Evolutionary conservation across 192 early-diverging fungal genomes (phyloP).

Genomic region (Coemansia sp.): DNA sequence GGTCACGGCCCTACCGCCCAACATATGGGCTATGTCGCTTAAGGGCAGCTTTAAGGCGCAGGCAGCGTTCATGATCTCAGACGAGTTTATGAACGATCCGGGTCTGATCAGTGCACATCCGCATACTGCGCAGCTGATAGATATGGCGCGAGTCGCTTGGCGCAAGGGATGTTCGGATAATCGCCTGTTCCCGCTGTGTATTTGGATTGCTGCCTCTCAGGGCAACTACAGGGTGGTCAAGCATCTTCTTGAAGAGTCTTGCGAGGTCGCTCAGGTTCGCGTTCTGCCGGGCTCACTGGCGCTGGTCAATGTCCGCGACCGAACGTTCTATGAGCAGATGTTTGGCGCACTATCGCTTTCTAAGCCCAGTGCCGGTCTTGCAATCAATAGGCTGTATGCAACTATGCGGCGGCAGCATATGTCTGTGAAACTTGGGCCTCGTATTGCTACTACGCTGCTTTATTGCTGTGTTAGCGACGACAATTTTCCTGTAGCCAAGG

Average conservation of each 20-base stretch:
- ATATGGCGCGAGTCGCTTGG: slow-evolving; percentile 5
- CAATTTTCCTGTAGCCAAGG: slow-evolving; percentile 23
- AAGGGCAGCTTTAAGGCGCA: slow-evolving; percentile 32
- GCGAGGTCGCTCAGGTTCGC: slow-evolving; percentile 7
- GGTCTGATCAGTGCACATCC: background rate
- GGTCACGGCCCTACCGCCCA: slow-evolving; percentile 18
- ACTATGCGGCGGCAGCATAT: slow-evolving; percentile 17
- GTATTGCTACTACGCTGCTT: slow-evolving; percentile 22
- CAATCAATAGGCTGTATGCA: slow-evolving; percentile 10
- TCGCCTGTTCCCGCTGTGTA: slow-evolving; percentile 30
- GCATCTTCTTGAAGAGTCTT: slow-evolving; percentile 2
- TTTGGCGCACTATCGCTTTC: slow-evolving; percentile 19
- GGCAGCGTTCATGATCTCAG: slow-evolving; percentile 38
- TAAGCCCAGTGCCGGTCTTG: slow-evolving; percentile 16
- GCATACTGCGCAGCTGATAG: background rate
- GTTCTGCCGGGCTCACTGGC: slow-evolving; percentile 26
- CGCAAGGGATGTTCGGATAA: slow-evolving; percentile 13
- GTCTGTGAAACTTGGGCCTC: slow-evolving; percentile 5
- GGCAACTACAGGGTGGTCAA: slow-evolving; percentile 3
- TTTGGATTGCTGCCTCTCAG: slow-evolving; percentile 25
- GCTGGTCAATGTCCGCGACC: slow-evolving; percentile 19
- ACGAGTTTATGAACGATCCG: slow-evolving; percentile 18
- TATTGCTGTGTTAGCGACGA: slow-evolving; percentile 38
- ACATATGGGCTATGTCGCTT: slow-evolving; percentile 16
- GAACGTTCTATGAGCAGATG: slow-evolving; percentile 24